Percentiles rank a stretch among this genome's conserved stretches.
Conservation (phyloP, 192 early-diverging fungal genomes). For the Blastocladiella britannica region DNA sequence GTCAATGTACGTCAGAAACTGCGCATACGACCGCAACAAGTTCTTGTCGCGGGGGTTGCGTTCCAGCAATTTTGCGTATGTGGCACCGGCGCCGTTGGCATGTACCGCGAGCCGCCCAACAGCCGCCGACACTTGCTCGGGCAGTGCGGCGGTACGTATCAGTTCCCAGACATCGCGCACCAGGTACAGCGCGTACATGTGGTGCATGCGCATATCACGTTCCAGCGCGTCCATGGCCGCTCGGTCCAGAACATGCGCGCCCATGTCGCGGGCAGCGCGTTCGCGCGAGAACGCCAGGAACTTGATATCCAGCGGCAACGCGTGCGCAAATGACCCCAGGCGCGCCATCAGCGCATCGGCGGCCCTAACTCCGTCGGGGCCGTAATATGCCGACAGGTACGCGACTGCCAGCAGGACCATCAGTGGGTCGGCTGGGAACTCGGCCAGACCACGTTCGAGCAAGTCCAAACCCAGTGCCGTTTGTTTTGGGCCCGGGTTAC, state of each 20-base stretch:
- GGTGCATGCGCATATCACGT: not conserved
- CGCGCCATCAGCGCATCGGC: not conserved
- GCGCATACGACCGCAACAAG: not conserved
- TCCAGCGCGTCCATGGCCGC: not conserved
- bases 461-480: not conserved
- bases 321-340: not conserved
- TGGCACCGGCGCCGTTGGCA: not conserved
- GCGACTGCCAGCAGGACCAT: not conserved
- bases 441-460: not conserved
- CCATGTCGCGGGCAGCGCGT: not conserved
- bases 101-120: not conserved
- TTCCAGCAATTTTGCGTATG: not conserved
- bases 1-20: not conserved
- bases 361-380: not conserved
- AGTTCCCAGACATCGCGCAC: not conserved
- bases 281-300: not conserved
- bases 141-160: not conserved
- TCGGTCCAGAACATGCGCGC: not conserved
- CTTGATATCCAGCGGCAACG: not conserved
- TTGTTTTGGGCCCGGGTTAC: not conserved
- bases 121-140: not conserved
- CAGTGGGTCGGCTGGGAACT: not conserved
- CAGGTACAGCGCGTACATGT: not conserved
- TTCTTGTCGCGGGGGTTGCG: not conserved
- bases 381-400: not conserved